phyloP scores from a whole-genome alignment of 208 protist species.

The Zelonia costaricensis region DNA sequence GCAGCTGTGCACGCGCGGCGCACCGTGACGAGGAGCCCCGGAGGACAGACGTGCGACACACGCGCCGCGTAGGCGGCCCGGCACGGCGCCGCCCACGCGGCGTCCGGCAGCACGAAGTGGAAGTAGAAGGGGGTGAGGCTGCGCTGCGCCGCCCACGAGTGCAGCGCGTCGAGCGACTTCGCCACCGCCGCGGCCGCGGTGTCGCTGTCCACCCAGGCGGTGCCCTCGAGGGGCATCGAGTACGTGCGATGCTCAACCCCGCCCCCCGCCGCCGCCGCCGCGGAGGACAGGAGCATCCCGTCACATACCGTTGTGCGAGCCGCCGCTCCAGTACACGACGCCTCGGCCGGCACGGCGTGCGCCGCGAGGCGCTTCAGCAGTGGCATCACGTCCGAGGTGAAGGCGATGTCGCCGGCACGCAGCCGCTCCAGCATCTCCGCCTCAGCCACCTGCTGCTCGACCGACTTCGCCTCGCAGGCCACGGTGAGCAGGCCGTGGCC shows the following conservation, averaged over 20 bases:
- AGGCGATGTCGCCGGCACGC: conserved; percentile 7
- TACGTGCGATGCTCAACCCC: conserved; percentile 2
- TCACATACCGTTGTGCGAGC: background rate
- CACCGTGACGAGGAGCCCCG: conserved; percentile 22
- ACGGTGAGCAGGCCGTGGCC: conserved; percentile 65
- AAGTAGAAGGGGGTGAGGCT: conserved; percentile 16
- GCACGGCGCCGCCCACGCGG: conserved; percentile 10
- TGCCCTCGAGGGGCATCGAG: background rate
- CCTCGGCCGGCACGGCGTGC: background rate
- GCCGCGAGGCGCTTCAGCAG: conserved; percentile 8
- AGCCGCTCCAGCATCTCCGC: conserved; percentile 35
- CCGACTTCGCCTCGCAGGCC: conserved; percentile 38
- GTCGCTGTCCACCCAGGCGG: too few relatives aligned
- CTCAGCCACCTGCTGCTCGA: conserved; percentile 34
- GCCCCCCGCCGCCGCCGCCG: background rate
- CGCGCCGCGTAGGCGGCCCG: conserved; percentile 10
- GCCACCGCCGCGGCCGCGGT: background rate
- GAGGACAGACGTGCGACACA: conserved; percentile 29
- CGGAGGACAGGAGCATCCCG: background rate
- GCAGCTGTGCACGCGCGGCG: background rate
- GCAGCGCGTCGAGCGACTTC: background rate
- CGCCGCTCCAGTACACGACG: background rate
- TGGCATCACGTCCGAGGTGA: conserved; percentile 32
- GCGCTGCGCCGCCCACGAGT: conserved; percentile 7
- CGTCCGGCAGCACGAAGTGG: conserved; percentile 8